These are phyloP conservation scores for Acanthamoeba sp. DNA, from an alignment of 208 protist genomes.

Conservation along the genomic window DNA sequence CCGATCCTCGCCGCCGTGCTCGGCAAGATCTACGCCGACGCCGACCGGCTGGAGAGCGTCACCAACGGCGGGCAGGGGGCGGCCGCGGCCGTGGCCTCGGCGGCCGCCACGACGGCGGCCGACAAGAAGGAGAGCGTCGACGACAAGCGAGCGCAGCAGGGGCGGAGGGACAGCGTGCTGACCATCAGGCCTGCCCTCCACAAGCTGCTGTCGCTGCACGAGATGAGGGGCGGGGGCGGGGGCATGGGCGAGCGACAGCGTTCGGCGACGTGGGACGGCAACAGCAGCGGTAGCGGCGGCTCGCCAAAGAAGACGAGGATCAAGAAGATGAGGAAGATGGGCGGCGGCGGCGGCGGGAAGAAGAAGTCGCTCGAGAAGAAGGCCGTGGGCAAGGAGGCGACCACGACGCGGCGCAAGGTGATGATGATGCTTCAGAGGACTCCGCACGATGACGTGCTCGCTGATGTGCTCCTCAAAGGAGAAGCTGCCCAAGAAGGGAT, in stretches of 20 bases:
- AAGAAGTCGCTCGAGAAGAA: not conserved
- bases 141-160: not conserved
- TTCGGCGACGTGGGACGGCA: not conserved
- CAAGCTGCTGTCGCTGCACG: not conserved
- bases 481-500: not conserved
- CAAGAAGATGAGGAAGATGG: not conserved
- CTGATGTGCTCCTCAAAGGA: not conserved
- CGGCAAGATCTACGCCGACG: constrained; percentile 26
- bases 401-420: too few species aligned
- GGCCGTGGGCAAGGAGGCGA: too few species aligned
- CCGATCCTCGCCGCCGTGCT: not conserved
- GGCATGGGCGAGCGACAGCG: not conserved
- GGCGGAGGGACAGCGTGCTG: not conserved
- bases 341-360: too few species aligned
- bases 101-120: not conserved
- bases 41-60: not conserved
- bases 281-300: not conserved
- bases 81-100: not conserved
- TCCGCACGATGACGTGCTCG: too few species aligned
- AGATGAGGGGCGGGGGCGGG: not conserved
- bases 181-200: not conserved
- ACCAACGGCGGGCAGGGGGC: not conserved
- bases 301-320: not conserved
- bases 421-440: too few species aligned
- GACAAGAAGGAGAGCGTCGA: not conserved